A percentile compares a stretch with the other conserved stretches of the same genome.
Evolutionary conservation across 768 basidiomycete genomes (phyloP).

Genomic region (Royoungia palumana): DNA sequence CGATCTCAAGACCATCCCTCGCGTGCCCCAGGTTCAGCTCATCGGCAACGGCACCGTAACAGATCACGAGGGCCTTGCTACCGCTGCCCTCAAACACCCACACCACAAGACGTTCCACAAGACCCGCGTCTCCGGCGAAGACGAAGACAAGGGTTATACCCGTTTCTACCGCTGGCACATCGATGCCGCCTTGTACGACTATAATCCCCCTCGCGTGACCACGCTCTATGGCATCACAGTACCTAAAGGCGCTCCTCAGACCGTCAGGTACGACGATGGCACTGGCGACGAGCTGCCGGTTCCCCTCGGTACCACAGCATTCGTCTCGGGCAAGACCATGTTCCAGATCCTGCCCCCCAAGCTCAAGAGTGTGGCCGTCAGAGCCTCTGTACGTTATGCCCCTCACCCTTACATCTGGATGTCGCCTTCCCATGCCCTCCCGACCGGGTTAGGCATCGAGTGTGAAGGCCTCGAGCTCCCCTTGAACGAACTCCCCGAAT

Average conservation of each 20-base stretch:
- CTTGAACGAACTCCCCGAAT: constrained; percentile 67
- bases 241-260: constrained; percentile 63
- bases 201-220: constrained; percentile 78
- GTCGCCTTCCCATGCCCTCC: constrained; percentile 66
- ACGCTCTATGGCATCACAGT: constrained; percentile 78
- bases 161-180: constrained; percentile 93
- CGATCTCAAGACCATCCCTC: constrained; percentile 87
- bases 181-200: constrained; percentile 79
- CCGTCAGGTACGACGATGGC: constrained; percentile 78
- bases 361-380: constrained; percentile 77
- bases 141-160: constrained; percentile 75
- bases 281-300: constrained; percentile 80
- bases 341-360: constrained; percentile 72
- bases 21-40: constrained; percentile 85
- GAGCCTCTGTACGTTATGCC: constrained; percentile 71
- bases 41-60: constrained; percentile 85
- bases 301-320: constrained; percentile 84
- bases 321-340: constrained; percentile 78
- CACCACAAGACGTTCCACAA: constrained; percentile 87
- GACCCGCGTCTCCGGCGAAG: constrained; percentile 65
- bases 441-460: constrained; percentile 83
- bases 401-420: constrained; percentile 93
- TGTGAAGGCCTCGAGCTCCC: constrained; percentile 70
- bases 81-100: constrained; percentile 81
- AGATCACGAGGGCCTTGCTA: constrained; percentile 75